These are phyloP conservation scores for Emergomyces orientalis DNA, from an alignment of 2,329 filamentous ascomycete genomes.

Conservation along the genomic window DNA sequence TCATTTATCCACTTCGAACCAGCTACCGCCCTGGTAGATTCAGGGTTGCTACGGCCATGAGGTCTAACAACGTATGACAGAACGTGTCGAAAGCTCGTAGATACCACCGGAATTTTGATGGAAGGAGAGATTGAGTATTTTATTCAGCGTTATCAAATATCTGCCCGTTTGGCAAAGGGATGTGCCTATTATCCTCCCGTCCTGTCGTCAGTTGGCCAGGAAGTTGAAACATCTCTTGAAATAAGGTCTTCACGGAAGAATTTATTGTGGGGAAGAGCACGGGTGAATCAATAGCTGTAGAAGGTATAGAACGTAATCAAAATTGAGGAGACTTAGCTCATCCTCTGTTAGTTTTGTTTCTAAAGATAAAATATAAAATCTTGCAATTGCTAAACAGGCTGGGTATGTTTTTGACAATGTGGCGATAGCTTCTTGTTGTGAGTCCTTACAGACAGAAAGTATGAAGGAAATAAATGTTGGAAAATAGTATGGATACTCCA, in stretches of 20 bases:
- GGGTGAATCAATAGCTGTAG: not conserved
- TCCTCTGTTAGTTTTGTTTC: not conserved
- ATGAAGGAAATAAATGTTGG: not conserved
- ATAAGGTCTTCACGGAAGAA: not conserved
- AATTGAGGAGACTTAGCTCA: not conserved
- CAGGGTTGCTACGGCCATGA: too few species aligned
- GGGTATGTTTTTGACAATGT: not conserved
- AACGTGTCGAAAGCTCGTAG: too few species aligned
- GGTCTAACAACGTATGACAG: too few species aligned
- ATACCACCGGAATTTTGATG: too few species aligned
- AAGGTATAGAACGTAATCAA: not conserved
- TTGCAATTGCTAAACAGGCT: too few species aligned
- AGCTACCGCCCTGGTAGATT: too few species aligned
- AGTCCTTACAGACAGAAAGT: not conserved
- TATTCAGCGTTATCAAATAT: not conserved
- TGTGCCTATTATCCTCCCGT: not conserved
- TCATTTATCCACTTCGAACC: too few species aligned
- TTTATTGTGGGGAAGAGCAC: not conserved
- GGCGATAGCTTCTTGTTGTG: not conserved
- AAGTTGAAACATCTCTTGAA: not conserved
- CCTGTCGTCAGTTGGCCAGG: not conserved
- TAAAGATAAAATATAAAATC: not conserved
- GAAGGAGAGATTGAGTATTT: not conserved
- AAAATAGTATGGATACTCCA: not conserved
- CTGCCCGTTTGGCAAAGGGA: not conserved